Evolutionary conservation across 2,329 filamentous ascomycete species (phyloP), one percentile per base, ranked within the genome.

Genomic region (Colletotrichum sp.): DNA sequence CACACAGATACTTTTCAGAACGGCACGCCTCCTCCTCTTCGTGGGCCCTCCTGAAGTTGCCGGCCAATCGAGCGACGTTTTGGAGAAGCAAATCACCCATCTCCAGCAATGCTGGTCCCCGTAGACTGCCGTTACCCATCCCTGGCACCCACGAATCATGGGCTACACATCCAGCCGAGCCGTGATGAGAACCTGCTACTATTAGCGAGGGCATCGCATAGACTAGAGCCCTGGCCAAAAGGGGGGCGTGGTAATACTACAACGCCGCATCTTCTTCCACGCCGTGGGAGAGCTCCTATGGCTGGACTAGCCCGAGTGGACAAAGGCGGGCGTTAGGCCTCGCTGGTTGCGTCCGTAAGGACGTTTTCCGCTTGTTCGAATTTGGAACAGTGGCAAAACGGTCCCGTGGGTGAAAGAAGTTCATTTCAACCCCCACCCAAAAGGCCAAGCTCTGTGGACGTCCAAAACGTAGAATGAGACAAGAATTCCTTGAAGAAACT

Each of bases 291-390:
- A 73, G 32, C 22, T 76, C 44, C 63, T 57, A 34, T 39, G 55
- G 64, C 70, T 65, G 70, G 70, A 55, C 73, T 61, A 73, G 70
- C 34, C 34, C 49, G 30, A 25, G 22, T 68, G 57, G 59, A 73
- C 70, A 76, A 76, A 73, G 73, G 34, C 39, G 59, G 57, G 57
- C 73, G 59, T 69, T 72, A 32, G 39, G 59, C 70, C 55, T 62
- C 49, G 65, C 70, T 70, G 57, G 52, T 77, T 77, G 66, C 75
- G 75, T 66, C 66, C 61, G 75, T 75, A 75, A 71, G 66, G 63
- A 63, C 34, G 15, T 32, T 52, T 64, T 63, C 61, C 52, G 39
- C 63, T 59, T 67, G 69, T 44, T 67, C 66, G n/a, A 49, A 77
- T 71, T 25, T 57, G 71, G 75, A 75, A 57, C 61, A 71, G 71